Evolutionary conservation across 345 rosid species (phyloP).

Genomic region (Lumnitzera racemosa): DNA sequence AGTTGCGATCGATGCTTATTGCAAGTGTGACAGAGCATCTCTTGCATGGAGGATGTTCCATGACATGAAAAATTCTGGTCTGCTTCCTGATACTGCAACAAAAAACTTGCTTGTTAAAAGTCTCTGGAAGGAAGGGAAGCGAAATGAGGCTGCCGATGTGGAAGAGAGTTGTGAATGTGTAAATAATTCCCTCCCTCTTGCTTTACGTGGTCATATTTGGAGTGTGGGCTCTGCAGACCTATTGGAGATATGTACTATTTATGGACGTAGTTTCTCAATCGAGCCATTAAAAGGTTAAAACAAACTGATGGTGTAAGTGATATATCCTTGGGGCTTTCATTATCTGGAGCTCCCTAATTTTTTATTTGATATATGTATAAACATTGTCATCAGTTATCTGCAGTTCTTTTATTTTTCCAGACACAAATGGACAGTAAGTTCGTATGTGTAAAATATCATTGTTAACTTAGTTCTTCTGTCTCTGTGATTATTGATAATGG

Average conservation of each 20-base stretch:
- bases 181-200: slow-evolving; percentile 40
- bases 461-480: no score
- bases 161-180: slow-evolving; percentile 46
- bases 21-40: slow-evolving; percentile 69
- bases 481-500: no score
- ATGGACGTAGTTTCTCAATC: slow-evolving; percentile 34
- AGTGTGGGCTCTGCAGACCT: slow-evolving; percentile 64
- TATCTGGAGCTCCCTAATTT: no score
- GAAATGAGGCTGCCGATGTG: slow-evolving; percentile 76
- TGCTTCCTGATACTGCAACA: slow-evolving; percentile 56
- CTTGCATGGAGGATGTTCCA: slow-evolving; percentile 74
- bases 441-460: no score
- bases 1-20: slow-evolving; percentile 67
- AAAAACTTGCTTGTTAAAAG: slow-evolving; percentile 77
- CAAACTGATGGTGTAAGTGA: no score
- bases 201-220: slow-evolving; percentile 66
- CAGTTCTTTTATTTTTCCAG: no score
- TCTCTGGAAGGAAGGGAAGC: slow-evolving; percentile 89
- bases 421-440: no score
- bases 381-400: no score
- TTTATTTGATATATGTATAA: no score
- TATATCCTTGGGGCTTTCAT: no score
- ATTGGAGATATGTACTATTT: slow-evolving; percentile 41
- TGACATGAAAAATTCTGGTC: slow-evolving; percentile 55
- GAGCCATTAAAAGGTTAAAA: no score